phyloP scores from a whole-genome alignment of 371 early-diverging fungal genomes.

The Polyrhizophydium stewartii region DNA sequence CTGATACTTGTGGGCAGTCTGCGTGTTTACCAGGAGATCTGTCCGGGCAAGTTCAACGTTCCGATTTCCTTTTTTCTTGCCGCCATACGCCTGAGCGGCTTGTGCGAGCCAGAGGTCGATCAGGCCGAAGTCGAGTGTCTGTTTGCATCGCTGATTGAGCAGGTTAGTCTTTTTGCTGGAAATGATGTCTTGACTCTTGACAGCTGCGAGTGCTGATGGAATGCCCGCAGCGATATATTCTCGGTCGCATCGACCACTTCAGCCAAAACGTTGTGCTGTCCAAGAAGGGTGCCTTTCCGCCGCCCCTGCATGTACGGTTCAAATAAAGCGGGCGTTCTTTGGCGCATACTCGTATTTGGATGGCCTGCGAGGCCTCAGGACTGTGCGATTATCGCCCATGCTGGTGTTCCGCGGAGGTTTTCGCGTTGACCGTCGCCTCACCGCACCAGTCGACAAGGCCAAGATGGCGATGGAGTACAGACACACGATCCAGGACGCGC shows the following conservation, averaged over 20 bases:
- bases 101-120: neutral
- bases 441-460: no score
- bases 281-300: neutral
- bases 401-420: no score
- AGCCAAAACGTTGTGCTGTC: neutral
- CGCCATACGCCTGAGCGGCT: neutral
- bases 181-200: neutral
- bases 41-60: neutral
- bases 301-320: neutral
- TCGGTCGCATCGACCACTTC: neutral
- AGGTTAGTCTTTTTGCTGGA: neutral
- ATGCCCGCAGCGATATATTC: neutral
- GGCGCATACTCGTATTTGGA: no score
- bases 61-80: neutral
- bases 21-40: neutral
- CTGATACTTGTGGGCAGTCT: no score
- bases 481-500: constrained; percentile 35
- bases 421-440: no score
- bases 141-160: neutral
- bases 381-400: no score
- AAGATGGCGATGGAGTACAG: constrained; percentile 20
- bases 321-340: no score
- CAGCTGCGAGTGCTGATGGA: neutral
- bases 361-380: no score
- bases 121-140: neutral